Evolutionary conservation across 2,329 filamentous ascomycete genomes (phyloP), one percentile per base, ranked within the genome.

Genomic region (Huntiella abstrusa): DNA sequence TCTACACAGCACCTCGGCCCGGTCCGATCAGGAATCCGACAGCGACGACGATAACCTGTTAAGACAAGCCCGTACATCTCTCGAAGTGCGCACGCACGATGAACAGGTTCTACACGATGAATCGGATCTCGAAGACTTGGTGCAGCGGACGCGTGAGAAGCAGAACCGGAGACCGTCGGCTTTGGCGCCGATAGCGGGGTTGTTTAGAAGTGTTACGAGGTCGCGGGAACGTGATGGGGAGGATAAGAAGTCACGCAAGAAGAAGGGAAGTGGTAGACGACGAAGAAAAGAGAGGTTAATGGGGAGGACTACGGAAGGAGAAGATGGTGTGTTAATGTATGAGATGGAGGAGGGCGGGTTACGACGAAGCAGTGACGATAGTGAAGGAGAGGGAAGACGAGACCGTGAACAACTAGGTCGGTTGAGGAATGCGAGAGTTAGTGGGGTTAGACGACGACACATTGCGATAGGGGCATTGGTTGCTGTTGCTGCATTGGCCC

Each of bases 311-410:
- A 65, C 65, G 19, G 60, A 75, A 50, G 77, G 77, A 47, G 81
- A 84, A 57, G 75, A 83, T 53, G 78, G 80, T 34, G 74, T 78
- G 59, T 65, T 92, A 55, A 83, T 93, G 78, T 87, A 84, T 59
- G 83, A 91, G 62, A 84, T 88, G 80, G 87, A 95, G 60, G 80
- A 86, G 57, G 84, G 85, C 1, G 73, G 69, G 2, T 71, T 81
- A 56, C 75, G 70, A 51, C 76, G 80, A 41, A 77, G 79, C 46
- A 82, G 72, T 57, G 67, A 66, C 4, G 64, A 79, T 55, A 64
- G 75, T 52, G 65, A 77, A 52, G 64, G 72, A 59, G 68, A 77
- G 64, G 65, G 72, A 55, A 63, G 77, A 59, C 55, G 74, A 58
- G 64, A 77, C 60, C 59, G 76, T 56, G 64, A 63, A 28, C 63